A percentile compares a stretch with the other conserved stretches of the same genome.
Evolutionary conservation across 805 yeast genomes (phyloP).

Genomic region (Lipomyces spencermartinsiae): DNA sequence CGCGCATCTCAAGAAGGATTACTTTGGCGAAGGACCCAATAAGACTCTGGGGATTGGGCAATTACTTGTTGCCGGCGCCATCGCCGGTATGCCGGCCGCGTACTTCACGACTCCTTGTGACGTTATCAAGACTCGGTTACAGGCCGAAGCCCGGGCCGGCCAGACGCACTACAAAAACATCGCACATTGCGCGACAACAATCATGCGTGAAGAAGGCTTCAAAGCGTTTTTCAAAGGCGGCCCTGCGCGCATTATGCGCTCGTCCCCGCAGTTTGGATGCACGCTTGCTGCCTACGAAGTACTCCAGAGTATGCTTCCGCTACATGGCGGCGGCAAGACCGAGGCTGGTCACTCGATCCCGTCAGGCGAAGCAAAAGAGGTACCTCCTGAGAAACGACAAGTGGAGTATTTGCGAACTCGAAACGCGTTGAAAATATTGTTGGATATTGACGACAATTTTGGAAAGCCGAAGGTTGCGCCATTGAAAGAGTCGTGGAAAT

Average conservation of each 20-base stretch:
- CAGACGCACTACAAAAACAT: constrained; percentile 81
- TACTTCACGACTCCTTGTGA: constrained; percentile 96
- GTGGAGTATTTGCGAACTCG: constrained; percentile 50
- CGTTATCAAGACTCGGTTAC: constrained; percentile 93
- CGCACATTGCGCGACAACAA: constrained; percentile 74
- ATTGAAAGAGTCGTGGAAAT: constrained; percentile 26
- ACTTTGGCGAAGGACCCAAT: constrained; percentile 83
- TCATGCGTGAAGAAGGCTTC: constrained; percentile 81
- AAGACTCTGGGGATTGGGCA: constrained; percentile 80
- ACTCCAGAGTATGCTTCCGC: constrained; percentile 79
- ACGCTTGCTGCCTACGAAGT: constrained; percentile 97
- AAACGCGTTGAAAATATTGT: constrained; percentile 51
- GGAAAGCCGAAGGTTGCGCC: constrained; percentile 46
- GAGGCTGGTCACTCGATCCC: constrained; percentile 55
- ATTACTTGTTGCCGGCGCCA: constrained; percentile 82
- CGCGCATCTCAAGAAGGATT: constrained; percentile 84
- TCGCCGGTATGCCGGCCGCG: constrained; percentile 99
- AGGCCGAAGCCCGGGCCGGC: constrained; percentile 77
- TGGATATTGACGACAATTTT: constrained; percentile 55
- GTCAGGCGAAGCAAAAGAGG: constrained; percentile 41
- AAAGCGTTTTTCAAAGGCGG: constrained; percentile 95
- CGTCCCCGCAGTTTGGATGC: constrained; percentile 97
- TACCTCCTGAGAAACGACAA: constrained; percentile 41
- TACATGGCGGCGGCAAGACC: constrained; percentile 52
- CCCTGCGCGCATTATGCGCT: constrained; percentile 89